Evolutionary conservation across 495 filamentous ascomycete species (phyloP), one percentile per base, ranked within the genome.

Genomic region (Penicillium coffeae): DNA sequence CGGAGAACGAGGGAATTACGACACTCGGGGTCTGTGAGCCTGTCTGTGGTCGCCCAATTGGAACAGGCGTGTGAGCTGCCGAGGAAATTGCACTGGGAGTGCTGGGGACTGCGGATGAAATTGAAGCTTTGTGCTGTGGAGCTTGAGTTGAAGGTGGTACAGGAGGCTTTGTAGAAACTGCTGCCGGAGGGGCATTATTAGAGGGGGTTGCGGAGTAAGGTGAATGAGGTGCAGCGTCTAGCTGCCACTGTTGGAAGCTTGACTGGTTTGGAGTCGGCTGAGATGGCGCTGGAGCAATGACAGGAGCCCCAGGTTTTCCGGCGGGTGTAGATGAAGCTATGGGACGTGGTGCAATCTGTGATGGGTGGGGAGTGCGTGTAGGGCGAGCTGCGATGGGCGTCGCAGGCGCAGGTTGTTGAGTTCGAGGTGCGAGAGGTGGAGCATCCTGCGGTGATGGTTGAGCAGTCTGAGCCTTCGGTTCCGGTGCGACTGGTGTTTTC

Each of bases 231-330:
- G 58, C 48, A 36, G 64, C 57, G 38, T 71, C 65, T 9, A 73
- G 58, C 16, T 69, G 60, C 65, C 68, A 71, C 45, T 74, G 73
- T 47, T 72, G 67, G 52, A 74, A 70, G 42, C 56, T 72, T 18
- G 64, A 52, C 41, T 71, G 65, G 9, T 55, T 57, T 3, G 60
- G 60, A 44, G 52, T 60, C 36, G 54, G 55, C 37, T 58, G 59
- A 34, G 50, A 51, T 5, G 49, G 52, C 6, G 52, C 40, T 12
- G 52, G 38, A 27, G 45, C 38, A 36, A 52, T 16, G 21, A 34
- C 39, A 14, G 55, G 16, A 18, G 55, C 21, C n/a, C 35, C 39
- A 30, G 56, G 34, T 43, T 65, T 64, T 12, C 40, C 54, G 27
- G 56, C 8, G 14, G 55, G 38, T 14, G 46, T 42, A 22, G 54